Evolutionary conservation across 768 basidiomycete genomes (phyloP).

Genomic region (Harrya chromipes): DNA sequence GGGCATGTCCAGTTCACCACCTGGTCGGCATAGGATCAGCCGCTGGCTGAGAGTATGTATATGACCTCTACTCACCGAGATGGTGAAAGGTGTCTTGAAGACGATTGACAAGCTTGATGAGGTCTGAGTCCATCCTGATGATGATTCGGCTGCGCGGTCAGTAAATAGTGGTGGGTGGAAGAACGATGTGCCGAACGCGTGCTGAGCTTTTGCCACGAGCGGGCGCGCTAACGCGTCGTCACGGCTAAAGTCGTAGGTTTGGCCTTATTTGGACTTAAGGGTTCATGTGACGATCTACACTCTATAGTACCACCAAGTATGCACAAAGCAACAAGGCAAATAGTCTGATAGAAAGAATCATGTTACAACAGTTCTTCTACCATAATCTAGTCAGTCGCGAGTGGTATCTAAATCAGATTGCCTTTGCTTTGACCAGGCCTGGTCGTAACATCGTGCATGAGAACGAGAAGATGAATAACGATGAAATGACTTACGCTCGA

Average conservation of each 20-base stretch:
- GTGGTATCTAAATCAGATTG: slow-evolving; percentile 56
- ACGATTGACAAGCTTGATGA: slow-evolving; percentile 92
- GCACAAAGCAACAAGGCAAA: not conserved
- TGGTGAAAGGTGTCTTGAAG: slow-evolving; percentile 92
- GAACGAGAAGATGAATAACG: not conserved
- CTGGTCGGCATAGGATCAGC: slow-evolving; percentile 36
- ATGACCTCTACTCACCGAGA: slow-evolving; percentile 54
- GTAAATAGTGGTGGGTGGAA: slow-evolving; percentile 5
- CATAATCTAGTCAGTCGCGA: slow-evolving; percentile 25
- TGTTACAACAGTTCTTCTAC: slow-evolving; percentile 17
- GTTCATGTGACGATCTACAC: not conserved
- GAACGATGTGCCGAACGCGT: slow-evolving; percentile 15
- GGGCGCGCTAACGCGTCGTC: slow-evolving; percentile 30
- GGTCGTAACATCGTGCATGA: slow-evolving; percentile 7
- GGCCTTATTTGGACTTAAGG: slow-evolving; percentile 20
- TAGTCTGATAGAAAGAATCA: slow-evolving; percentile 7
- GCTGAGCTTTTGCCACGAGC: not conserved
- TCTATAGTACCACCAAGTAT: too few relatives aligned
- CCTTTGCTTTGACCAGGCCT: slow-evolving; percentile 92
- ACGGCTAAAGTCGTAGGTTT: slow-evolving; percentile 28
- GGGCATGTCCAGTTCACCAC: slow-evolving; percentile 90
- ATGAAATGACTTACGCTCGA: slow-evolving; percentile 77
- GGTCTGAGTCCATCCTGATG: slow-evolving; percentile 80
- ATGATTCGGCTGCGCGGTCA: not conserved
- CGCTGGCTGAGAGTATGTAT: not conserved